phyloP scores from a whole-genome alignment of 1,139 yeast genomes.

The Yamadazyma membranifaciens region DNA sequence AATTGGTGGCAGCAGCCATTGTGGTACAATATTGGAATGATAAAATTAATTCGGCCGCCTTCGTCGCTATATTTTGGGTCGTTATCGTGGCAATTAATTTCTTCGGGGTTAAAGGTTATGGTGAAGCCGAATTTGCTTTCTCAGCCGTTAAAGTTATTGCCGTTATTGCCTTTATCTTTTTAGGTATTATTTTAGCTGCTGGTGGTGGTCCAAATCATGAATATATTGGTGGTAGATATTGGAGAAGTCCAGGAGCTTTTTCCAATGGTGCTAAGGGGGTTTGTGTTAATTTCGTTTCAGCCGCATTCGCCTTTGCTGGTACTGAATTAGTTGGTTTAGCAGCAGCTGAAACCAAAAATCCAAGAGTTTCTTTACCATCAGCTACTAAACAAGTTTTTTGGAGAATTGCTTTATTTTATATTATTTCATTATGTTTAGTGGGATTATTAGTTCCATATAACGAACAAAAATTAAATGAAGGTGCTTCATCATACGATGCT shows the following conservation, averaged over 20 bases:
- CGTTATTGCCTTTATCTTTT: conserved; percentile 62
- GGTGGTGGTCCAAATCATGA: conserved; percentile 59
- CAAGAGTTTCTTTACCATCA: conserved; percentile 40
- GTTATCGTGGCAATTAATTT: conserved; percentile 56
- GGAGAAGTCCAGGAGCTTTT: conserved; percentile 67
- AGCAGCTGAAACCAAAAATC: conserved; percentile 41
- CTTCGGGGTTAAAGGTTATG: conserved; percentile 66
- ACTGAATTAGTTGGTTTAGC: conserved; percentile 49
- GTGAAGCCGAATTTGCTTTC: conserved; percentile 67
- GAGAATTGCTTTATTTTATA: conserved; percentile 45
- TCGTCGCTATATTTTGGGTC: conserved; percentile 66
- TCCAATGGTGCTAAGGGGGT: conserved; percentile 63
- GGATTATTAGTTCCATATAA: conserved; percentile 45
- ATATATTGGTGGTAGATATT: conserved; percentile 56
- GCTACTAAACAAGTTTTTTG: conserved; percentile 50
- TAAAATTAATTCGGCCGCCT: conserved; percentile 57
- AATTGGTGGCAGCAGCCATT: conserved; percentile 71
- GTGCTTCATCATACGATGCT: conserved; percentile 36
- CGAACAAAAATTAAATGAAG: conserved; percentile 28
- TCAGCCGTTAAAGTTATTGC: conserved; percentile 63
- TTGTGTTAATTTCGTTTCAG: conserved; percentile 43
- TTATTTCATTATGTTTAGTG: conserved; percentile 41
- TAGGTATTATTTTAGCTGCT: conserved; percentile 67
- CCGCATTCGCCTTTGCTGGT: conserved; percentile 49
- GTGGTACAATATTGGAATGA: conserved; percentile 69